Evolutionary conservation across 202 grass and related monocot species (phyloP), one percentile per base, ranked within the genome.

Genomic region (Dendrocalamus latiflorus): DNA sequence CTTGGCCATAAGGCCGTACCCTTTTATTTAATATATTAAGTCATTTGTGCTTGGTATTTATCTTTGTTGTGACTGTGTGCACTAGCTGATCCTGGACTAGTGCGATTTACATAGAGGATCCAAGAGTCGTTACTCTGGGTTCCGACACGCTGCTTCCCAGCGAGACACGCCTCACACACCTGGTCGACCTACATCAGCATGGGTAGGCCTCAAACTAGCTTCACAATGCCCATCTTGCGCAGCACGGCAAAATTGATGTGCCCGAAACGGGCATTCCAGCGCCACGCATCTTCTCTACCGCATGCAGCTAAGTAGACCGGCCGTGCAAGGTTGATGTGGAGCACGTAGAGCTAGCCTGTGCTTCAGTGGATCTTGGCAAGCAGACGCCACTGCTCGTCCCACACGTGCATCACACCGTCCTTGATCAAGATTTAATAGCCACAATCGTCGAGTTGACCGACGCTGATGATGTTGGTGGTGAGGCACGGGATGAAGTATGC

Each of bases 131-230:
- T n/a, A n/a, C n/a, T n/a, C n/a, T n/a, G n/a, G n/a, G n/a, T n/a
- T n/a, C n/a, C n/a, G n/a, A n/a, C n/a, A n/a, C n/a, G n/a, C n/a
- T n/a, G n/a, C n/a, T n/a, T n/a, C n/a, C n/a, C n/a, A n/a, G n/a
- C n/a, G n/a, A n/a, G n/a, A n/a, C n/a, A n/a, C n/a, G n/a, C n/a
- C n/a, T n/a, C n/a, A 54, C 47, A 1, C 47, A 22, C 1, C 2
- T 8, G 53, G 18, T 20, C 53, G 6, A 55, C 20, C 0, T 55
- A 20, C 1, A 2, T 2, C 0, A 21, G 6, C 20, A 3, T 0
- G 0, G 20, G 53, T 3, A 55, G 20, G 0, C 53, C 53, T 0
- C 7, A 1, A 0, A 21, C 53, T 0, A 66, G 14, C 0, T 8
- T 12, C 6, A 33, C n/a, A 2, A 12, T 0, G 0, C 34, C 39